Conservation (phyloP, 768 basidiomycete species). For the Lentinula guzmanii region DNA sequence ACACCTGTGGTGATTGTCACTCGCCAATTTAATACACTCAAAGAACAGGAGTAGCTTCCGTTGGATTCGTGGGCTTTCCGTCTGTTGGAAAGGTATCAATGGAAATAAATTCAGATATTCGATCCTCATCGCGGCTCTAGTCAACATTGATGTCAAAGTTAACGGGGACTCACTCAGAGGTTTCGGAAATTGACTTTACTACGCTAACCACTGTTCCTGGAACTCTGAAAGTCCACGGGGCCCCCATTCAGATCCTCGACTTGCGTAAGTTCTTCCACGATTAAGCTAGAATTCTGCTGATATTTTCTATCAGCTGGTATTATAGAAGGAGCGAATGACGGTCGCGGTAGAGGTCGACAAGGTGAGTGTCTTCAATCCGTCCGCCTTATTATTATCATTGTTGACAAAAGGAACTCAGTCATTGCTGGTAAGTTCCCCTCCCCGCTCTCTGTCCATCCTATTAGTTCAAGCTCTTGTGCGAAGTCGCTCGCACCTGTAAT, state of each 20-base stretch:
- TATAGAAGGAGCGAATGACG: slow-evolving; percentile 96
- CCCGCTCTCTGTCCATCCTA: slow-evolving; percentile 7
- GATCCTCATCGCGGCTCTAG: slow-evolving; percentile 28
- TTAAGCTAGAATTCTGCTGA: background rate
- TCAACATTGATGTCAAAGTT: slow-evolving; percentile 93
- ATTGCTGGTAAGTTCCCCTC: slow-evolving; percentile 60
- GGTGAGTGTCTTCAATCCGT: slow-evolving; percentile 34
- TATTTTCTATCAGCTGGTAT: slow-evolving; percentile 69
- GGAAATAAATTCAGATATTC: background rate
- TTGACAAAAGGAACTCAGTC: slow-evolving; percentile 32
- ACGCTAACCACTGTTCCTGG: slow-evolving; percentile 66
- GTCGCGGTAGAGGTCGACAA: slow-evolving; percentile 94
- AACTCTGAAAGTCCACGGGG: slow-evolving; percentile 81
- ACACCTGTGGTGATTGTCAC: background rate
- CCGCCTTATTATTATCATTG: background rate
- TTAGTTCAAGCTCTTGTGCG: slow-evolving; percentile 6
- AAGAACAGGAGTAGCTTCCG: slow-evolving; percentile 93
- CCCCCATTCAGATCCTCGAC: slow-evolving; percentile 93
- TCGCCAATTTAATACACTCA: background rate
- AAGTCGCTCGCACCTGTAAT: slow-evolving; percentile 96
- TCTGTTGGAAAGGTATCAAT: slow-evolving; percentile 83
- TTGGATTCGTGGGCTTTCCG: slow-evolving; percentile 89
- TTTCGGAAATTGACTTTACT: slow-evolving; percentile 96
- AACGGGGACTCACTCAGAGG: slow-evolving; percentile 95
- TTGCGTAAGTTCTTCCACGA: slow-evolving; percentile 52